phyloP scores from a whole-genome alignment of 2,329 filamentous ascomycete species.

The Meredithiella fracta region DNA sequence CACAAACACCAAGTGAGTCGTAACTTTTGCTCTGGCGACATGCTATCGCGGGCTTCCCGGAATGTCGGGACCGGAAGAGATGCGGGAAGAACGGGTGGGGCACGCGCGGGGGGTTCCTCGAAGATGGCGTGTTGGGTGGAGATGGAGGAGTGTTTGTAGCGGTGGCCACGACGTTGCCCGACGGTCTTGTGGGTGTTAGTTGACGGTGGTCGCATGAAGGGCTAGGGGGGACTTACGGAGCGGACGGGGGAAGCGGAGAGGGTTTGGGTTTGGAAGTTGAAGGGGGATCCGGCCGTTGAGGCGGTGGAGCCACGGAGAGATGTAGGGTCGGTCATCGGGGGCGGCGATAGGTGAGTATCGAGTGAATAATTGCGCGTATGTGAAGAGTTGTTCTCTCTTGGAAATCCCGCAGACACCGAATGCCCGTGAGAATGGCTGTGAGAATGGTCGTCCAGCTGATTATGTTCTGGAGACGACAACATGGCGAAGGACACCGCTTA shows the following conservation, averaged over 20 bases:
- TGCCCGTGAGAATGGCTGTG: too few species aligned
- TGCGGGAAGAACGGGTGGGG: conserved; percentile 75
- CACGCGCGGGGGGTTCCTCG: conserved; percentile 71
- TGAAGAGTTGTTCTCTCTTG: too few species aligned
- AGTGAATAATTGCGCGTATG: not conserved
- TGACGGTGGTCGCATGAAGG: not conserved
- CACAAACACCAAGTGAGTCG: conserved; percentile 80
- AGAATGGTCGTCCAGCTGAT: too few species aligned
- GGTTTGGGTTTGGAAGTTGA: conserved; percentile 83
- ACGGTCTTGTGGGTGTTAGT: conserved; percentile 45
- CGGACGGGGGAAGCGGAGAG: conserved; percentile 62
- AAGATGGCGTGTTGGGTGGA: conserved; percentile 84
- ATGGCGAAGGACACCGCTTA: too few species aligned
- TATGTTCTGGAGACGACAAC: too few species aligned
- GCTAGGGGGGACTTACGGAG: conserved; percentile 37
- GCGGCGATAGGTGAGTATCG: not conserved
- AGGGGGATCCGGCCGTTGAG: conserved; percentile 41
- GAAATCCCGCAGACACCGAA: too few species aligned
- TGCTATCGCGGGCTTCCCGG: conserved; percentile 73
- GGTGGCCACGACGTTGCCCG: conserved; percentile 82
- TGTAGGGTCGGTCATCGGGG: not conserved
- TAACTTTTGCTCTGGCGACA: conserved; percentile 72
- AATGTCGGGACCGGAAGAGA: conserved; percentile 83
- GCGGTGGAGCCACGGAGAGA: not conserved
- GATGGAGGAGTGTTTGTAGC: conserved; percentile 94